These are phyloP conservation scores for Helenozyma rhizophorensis DNA, from an alignment of 805 yeast species.

Conservation along the genomic window DNA sequence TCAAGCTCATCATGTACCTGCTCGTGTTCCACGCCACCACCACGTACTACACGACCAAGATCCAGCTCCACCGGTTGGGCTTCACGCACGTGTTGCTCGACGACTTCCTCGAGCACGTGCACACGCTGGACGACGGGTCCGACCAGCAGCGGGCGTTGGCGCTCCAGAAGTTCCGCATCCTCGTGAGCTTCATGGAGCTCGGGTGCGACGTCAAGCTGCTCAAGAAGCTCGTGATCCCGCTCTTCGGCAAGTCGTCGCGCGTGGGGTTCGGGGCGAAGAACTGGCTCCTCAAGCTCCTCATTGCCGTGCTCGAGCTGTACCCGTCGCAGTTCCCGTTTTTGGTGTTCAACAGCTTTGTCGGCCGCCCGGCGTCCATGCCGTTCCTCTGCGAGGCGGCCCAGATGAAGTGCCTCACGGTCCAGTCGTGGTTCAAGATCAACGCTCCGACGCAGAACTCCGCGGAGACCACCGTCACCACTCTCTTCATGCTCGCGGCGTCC, in stretches of 20 bases:
- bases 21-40: constrained; percentile 20
- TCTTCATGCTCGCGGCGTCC: constrained; percentile 28
- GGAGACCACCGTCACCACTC: constrained; percentile 10
- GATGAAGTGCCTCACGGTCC: constrained; percentile 29
- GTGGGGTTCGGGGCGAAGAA: constrained; percentile 9
- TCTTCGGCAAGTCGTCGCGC: constrained; percentile 9
- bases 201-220: constrained; percentile 28
- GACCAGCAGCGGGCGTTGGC: not conserved
- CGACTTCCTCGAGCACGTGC: constrained; percentile 9
- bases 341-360: constrained; percentile 19
- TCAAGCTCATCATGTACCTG: constrained; percentile 27
- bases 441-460: constrained; percentile 1
- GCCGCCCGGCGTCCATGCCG: constrained; percentile 11
- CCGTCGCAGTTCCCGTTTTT: constrained; percentile 27
- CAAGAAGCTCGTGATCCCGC: constrained; percentile 17
- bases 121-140: constrained; percentile 2
- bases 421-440: constrained; percentile 37
- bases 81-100: constrained; percentile 20
- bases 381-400: constrained; percentile 10
- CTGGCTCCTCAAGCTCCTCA: constrained; percentile 20
- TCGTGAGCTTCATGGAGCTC: constrained; percentile 26
- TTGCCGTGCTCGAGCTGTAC: constrained; percentile 17
- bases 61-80: constrained; percentile 17
- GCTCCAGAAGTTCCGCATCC: constrained; percentile 15
- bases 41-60: constrained; percentile 20